These are phyloP conservation scores for Cystobasidium onofrii DNA, from an alignment of 768 basidiomycete genomes.

Conservation along the genomic window DNA sequence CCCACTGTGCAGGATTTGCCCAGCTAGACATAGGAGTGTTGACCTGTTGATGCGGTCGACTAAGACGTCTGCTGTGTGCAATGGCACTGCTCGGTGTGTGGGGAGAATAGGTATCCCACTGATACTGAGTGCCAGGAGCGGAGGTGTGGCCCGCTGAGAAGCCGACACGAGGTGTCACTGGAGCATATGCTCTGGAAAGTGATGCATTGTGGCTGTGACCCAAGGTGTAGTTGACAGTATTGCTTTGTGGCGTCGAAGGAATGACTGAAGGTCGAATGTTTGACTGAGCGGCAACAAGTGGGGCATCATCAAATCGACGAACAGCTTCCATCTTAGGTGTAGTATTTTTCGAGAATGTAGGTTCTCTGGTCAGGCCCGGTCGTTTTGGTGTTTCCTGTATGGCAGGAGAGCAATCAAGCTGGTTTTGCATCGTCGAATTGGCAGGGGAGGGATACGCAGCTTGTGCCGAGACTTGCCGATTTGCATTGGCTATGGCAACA, in stretches of 20 bases:
- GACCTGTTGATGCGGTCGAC: neutral
- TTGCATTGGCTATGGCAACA: neutral
- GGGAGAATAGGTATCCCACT: neutral
- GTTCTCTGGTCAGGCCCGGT: conserved; percentile 12
- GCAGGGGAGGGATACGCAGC: neutral
- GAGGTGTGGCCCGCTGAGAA: neutral
- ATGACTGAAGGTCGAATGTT: neutral
- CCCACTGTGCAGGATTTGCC: neutral
- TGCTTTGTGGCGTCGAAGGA: conserved; percentile 5
- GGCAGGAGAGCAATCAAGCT: neutral
- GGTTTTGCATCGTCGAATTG: neutral
- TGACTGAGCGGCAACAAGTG: neutral
- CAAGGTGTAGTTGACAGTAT: neutral
- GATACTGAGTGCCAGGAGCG: neutral
- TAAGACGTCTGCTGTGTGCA: neutral
- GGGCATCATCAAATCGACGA: conserved; percentile 15
- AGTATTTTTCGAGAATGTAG: conserved; percentile 27
- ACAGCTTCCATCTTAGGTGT: neutral
- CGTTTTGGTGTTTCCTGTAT: neutral
- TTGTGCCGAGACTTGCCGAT: neutral
- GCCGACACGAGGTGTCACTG: neutral
- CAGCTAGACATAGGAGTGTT: neutral
- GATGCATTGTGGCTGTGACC: neutral
- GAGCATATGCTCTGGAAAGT: neutral
- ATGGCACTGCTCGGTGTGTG: neutral